A percentile compares a stretch with the other conserved stretches of the same genome.
phyloP scores from a whole-genome alignment of 208 protist species.

The Crithidia expoeki region DNA sequence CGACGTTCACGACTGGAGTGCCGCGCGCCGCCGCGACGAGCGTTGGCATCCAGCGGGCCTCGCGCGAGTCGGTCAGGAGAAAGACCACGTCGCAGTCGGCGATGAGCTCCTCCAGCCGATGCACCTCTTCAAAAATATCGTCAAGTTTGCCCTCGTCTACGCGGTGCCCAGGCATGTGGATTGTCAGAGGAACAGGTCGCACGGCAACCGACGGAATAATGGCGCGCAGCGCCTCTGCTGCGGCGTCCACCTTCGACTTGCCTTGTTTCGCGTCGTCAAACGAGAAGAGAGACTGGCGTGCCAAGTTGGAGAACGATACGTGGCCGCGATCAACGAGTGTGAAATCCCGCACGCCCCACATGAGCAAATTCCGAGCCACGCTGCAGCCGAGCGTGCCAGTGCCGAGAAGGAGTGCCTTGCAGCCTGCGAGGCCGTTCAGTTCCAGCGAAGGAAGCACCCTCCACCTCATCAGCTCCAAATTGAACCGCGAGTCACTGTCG shows the following conservation, averaged over 20 bases:
- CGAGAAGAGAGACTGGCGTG: slow-evolving; percentile 89
- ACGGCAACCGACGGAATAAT: slow-evolving; percentile 89
- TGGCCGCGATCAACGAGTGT: slow-evolving; percentile 96
- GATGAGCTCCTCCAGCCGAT: slow-evolving; percentile 80
- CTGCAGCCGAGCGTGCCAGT: slow-evolving; percentile 98
- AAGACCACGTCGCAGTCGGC: slow-evolving; percentile 96
- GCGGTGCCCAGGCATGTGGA: slow-evolving; percentile 98
- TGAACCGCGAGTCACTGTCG: slow-evolving; percentile 78
- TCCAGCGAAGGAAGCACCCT: slow-evolving; percentile 94
- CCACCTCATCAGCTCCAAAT: slow-evolving; percentile 99
- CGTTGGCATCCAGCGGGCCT: slow-evolving; percentile 97
- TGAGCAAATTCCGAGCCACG: slow-evolving; percentile 95
- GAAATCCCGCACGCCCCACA: slow-evolving; percentile 96
- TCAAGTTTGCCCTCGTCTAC: slow-evolving; percentile 33
- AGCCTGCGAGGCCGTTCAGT: slow-evolving; percentile 83
- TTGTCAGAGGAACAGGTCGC: slow-evolving; percentile 68
- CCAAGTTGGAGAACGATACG: slow-evolving; percentile 97
- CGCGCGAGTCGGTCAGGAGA: slow-evolving; percentile 97
- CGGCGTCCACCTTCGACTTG: slow-evolving; percentile 90
- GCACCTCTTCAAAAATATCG: slow-evolving; percentile 48
- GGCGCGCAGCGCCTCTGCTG: slow-evolving; percentile 80
- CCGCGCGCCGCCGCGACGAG: slow-evolving; percentile 81
- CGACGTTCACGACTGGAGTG: slow-evolving; percentile 96
- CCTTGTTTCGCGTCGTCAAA: slow-evolving; percentile 80
- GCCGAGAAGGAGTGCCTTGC: slow-evolving; percentile 95